Percentiles rank a stretch among this genome's conserved stretches.
Evolutionary conservation across 352 stramenopile genomes (phyloP).

Genomic region (Phytophthora litchii): DNA sequence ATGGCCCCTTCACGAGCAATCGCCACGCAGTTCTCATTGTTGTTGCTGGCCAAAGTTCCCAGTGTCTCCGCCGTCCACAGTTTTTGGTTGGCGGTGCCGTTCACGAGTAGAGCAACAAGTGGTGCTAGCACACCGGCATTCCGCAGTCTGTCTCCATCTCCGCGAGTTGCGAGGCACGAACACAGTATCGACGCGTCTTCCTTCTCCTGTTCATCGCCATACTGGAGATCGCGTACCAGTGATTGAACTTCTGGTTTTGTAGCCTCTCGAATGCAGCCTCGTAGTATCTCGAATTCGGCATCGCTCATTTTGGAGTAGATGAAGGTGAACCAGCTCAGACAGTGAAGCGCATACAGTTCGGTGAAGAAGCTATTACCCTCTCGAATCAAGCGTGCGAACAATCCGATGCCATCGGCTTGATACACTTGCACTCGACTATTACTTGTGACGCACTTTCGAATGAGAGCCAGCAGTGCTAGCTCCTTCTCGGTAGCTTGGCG

Average conservation of each 20-base stretch:
- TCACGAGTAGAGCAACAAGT: constrained; percentile 14
- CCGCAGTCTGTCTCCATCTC: constrained; percentile 19
- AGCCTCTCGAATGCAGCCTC: constrained; percentile 15
- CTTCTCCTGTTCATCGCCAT: constrained; percentile 19
- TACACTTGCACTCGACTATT: constrained; percentile 31
- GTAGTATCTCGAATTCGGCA: constrained; percentile 20
- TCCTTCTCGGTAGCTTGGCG: constrained; percentile 11
- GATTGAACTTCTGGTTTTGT: constrained; percentile 10
- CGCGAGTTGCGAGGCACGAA: constrained; percentile 24
- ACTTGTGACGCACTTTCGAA: constrained; percentile 28
- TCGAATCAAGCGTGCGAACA: constrained; percentile 19
- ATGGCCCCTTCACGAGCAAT: constrained; percentile 25
- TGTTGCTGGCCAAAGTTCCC: constrained; percentile 25
- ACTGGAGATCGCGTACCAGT: constrained; percentile 13
- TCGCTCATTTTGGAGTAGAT: constrained; percentile 36
- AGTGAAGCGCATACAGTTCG: constrained; percentile 32
- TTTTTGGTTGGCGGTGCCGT: constrained; percentile 26
- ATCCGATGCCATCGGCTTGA: constrained; percentile 25
- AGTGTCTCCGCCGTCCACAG: constrained; percentile 23
- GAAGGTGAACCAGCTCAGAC: constrained; percentile 33
- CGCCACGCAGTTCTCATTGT: constrained; percentile 17
- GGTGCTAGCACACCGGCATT: constrained; percentile 14
- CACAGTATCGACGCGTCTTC: constrained; percentile 21
- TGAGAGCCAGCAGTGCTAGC: constrained; percentile 19
- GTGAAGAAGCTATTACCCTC: constrained; percentile 21